Base-by-base conservation (phyloP, 108 stramenopile species). In the Nitzschia palea region DNA sequence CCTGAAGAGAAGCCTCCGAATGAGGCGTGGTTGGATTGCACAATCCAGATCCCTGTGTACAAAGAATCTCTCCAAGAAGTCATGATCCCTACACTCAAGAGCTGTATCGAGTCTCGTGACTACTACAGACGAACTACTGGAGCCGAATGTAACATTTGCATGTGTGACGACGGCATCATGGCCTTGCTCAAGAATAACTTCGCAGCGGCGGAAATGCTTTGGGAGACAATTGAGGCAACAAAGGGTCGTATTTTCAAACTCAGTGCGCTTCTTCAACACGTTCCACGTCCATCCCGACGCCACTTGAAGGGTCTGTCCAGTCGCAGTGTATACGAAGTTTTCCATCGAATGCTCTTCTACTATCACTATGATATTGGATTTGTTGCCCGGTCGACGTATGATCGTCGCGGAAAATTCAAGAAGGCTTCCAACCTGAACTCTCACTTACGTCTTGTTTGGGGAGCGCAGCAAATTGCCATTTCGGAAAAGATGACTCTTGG, bases 101-200 rank as follows among this genome's bases (percentile, higher is more conserved):
- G 62, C 32, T 82, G 81, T 36, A 73, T 77, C 37, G 36, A 15
- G 15, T 53, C 81, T 31, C 71, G 81, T 5, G 73, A 82, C 47
- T 62, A 82, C 54, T 82, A 82, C 60, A 51, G 34, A 10, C 52
- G 59, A 32, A 67, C 61, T 9, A 62, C 67, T 48, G 73, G 76
- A n/a, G 61, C 76, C 9, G 47, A 43, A 2, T 73, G 71, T 51
- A 82, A 82, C 53, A 82, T 82, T 56, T 64, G 73, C 17, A 52
- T 82, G 31, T 77, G 76, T 40, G 81, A 82, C 44, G 81, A 82
- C 57, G 81, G 81, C 34, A 82, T 82, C 65, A 82, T 82, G 81
- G 69, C 59, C 14, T 67, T 66, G 36, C 37, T 82, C 26, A 69
- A 67, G 34, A 67, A 82, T 34, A 82, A 82, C 68, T 82, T 82